Evolutionary conservation across 23 red algal genomes (phyloP).

Genomic region (Cyanidium caldarium): DNA sequence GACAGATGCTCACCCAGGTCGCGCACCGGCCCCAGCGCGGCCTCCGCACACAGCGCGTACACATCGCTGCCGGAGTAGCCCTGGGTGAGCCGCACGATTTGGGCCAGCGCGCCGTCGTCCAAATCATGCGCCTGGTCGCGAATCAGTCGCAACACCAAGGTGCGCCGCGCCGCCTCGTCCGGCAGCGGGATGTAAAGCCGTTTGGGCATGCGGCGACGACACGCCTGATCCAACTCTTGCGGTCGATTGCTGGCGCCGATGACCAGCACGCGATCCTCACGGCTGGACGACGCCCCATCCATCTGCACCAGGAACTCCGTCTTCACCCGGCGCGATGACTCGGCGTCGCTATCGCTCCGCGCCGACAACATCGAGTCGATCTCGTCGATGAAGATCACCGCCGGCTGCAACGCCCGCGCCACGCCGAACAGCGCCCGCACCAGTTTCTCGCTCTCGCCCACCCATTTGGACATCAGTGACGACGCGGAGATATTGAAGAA

Average conservation of each 20-base stretch:
- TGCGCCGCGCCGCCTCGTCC: constrained; percentile 31
- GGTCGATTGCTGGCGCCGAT: constrained; percentile 93
- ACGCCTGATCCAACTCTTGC: constrained; percentile 82
- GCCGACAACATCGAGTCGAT: constrained; percentile 65
- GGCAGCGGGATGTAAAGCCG: constrained; percentile 94
- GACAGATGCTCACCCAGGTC: constrained; percentile 47
- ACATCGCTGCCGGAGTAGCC: constrained; percentile 92
- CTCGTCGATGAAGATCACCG: constrained; percentile 98
- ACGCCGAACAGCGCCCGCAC: constrained; percentile 76
- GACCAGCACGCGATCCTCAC: constrained; percentile 81
- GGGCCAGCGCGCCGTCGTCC: constrained; percentile 21
- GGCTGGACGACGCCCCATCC: constrained; percentile 65
- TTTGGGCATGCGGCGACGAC: constrained; percentile 53
- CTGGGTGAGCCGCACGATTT: constrained; percentile 15
- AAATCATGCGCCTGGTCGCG: constrained; percentile 29
- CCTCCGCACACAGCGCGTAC: constrained; percentile 80
- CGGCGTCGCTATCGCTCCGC: constrained; percentile 57
- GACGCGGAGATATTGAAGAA: constrained; percentile 91
- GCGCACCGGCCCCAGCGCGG: constrained; percentile 64
- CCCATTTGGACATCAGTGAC: constrained; percentile 81
- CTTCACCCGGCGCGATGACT: constrained; percentile 66
- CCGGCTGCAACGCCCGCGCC: constrained; percentile 59
- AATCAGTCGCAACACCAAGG: constrained; percentile 30
- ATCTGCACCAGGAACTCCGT: constrained; percentile 98
- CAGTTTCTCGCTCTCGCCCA: constrained; percentile 88